Evolutionary conservation across 2,329 filamentous ascomycete genomes (phyloP), one percentile per base, ranked within the genome.

Genomic region (Beauveria pseudobassiana): DNA sequence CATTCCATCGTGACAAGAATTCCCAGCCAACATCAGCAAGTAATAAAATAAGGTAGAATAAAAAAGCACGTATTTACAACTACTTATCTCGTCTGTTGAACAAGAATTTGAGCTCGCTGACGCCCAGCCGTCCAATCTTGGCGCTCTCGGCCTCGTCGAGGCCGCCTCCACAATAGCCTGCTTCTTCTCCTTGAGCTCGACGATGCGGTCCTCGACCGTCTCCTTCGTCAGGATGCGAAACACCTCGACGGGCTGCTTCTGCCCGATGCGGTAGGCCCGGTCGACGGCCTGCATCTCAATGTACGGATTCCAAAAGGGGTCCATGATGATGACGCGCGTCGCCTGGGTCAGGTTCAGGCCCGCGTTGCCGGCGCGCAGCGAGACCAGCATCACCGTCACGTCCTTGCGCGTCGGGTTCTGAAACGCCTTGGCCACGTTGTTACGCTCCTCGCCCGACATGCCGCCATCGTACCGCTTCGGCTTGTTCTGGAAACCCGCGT

Each of bases 241-340:
- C 1, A 97, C 88, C 61, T 86, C 82, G 5, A 96, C 93, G 8
- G 86, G 77, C 4, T 82, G 81, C 66, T 80, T 77, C 75, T 97
- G 93, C 0, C 92, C 92, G 67, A 96, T 93, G 10, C 93, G 88
- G 73, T 96, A 89, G 2, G 92, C 90, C 24, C 93, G 88, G 72
- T 96, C 93, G 56, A 96, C 87, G 4, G 93, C 93, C 75, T 97
- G 93, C 74, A 92, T 91, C 75, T 96, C 93, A 54, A 96, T 89
- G 70, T 89, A 96, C 0, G 92, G 93, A 65, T 96, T 97, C 91
- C 91, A 96, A 76, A 96, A 96, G 0, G 92, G 92, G 71, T 96
- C 92, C 70, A 96, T 86, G 65, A 96, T 89, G 72, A 97, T 91
- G 66, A 96, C 90, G 65, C 91, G 88, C 1, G 87, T 91, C 0